Percentiles rank a stretch among this genome's conserved stretches.
Conservation (phyloP, 306 rosid species). For the Rosa persica region DNA sequence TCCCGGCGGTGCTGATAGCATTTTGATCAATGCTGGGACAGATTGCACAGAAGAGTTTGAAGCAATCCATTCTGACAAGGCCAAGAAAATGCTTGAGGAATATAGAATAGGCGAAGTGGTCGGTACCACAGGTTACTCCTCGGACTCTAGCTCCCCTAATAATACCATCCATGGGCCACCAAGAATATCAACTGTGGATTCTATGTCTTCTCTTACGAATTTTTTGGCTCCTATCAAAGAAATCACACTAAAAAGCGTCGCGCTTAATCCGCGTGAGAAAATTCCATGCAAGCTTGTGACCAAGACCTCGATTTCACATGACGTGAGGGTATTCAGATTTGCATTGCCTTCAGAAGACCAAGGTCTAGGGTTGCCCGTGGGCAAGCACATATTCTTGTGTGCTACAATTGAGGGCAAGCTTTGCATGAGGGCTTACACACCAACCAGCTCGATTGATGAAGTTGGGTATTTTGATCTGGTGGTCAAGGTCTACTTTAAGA, state of each 20-base stretch:
- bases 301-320: slow-evolving; percentile 55
- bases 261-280: slow-evolving; percentile 59
- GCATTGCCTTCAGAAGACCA: slow-evolving; percentile 61
- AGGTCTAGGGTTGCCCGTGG: slow-evolving; percentile 63
- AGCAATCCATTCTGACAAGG: slow-evolving; percentile 86
- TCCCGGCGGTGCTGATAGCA: slow-evolving; percentile 89
- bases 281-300: slow-evolving; percentile 60
- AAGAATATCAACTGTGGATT: not conserved
- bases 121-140: slow-evolving; percentile 39
- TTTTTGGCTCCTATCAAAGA: slow-evolving; percentile 54
- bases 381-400: slow-evolving; percentile 78
- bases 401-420: slow-evolving; percentile 55
- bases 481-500: slow-evolving; percentile 68
- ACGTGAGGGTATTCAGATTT: slow-evolving; percentile 62
- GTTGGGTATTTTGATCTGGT: slow-evolving; percentile 69
- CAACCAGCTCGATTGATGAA: slow-evolving; percentile 52
- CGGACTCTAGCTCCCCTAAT: slow-evolving; percentile 54
- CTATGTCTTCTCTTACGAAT: slow-evolving; percentile 20
- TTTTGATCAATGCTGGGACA: slow-evolving; percentile 80
- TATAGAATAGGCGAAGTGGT: slow-evolving; percentile 64
- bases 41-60: slow-evolving; percentile 92
- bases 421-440: slow-evolving; percentile 93
- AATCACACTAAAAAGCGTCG: slow-evolving; percentile 25
- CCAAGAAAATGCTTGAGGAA: slow-evolving; percentile 65
- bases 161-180: slow-evolving; percentile 46